Conservation (phyloP, 2,329 filamentous ascomycete genomes). For the Pseudogymnoascus sp. region DNA sequence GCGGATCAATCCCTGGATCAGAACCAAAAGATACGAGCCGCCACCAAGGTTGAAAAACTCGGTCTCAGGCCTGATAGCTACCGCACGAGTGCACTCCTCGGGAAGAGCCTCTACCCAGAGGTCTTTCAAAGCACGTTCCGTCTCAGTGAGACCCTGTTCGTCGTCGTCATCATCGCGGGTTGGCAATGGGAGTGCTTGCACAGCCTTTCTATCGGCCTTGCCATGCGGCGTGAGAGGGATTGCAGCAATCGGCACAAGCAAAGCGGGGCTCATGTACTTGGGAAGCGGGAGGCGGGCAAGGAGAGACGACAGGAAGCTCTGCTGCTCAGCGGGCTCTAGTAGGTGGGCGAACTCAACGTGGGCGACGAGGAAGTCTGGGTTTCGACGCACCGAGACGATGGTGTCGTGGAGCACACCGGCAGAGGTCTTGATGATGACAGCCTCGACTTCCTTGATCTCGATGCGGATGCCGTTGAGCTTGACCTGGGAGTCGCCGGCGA, state of each 20-base stretch:
- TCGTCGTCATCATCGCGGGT: conserved; percentile 10
- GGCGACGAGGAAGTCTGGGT: conserved; percentile 27
- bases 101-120: conserved; percentile 23
- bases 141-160: conserved; percentile 15
- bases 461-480: conserved; percentile 34
- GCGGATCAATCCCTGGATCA: conserved; percentile 21
- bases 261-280: too few relatives aligned
- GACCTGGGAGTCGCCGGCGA: conserved; percentile 30
- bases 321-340: background rate
- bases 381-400: conserved; percentile 20
- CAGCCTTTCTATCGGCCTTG: too few relatives aligned
- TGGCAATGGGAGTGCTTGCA: too few relatives aligned
- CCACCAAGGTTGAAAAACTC: conserved; percentile 31
- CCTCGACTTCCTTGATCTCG: conserved; percentile 35
- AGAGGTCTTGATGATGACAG: conserved; percentile 20
- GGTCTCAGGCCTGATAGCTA: conserved; percentile 8
- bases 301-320: background rate
- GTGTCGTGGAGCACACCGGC: conserved; percentile 22
- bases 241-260: too few relatives aligned
- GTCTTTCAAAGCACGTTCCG: conserved; percentile 19
- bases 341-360: conserved; percentile 26
- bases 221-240: too few relatives aligned
- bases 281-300: background rate
- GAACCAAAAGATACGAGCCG: conserved; percentile 27
- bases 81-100: background rate